Percentiles rank a stretch among this genome's conserved stretches.
These are phyloP conservation scores for Oxytropis ochrocephala DNA, from an alignment of 306 rosid genomes.

Conservation along the genomic window DNA sequence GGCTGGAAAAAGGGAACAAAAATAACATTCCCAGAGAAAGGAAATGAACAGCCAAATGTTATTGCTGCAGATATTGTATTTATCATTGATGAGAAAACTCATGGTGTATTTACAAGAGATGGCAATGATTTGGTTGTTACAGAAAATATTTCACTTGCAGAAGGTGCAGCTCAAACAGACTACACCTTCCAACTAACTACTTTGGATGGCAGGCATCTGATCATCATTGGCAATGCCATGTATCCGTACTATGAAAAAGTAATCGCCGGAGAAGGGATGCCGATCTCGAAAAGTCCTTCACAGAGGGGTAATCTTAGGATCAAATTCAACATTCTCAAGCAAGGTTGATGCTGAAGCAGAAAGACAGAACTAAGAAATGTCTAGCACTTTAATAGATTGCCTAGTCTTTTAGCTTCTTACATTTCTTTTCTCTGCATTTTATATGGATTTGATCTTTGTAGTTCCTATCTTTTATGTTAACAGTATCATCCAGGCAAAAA, in stretches of 20 bases:
- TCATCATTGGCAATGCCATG: constrained; percentile 47
- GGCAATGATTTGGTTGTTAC: constrained; percentile 72
- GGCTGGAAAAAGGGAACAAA: constrained; percentile 99
- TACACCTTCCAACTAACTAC: constrained; percentile 54
- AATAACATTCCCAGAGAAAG: constrained; percentile 83
- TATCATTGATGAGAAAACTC: constrained; percentile 80
- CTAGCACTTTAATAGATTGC: constrained; percentile 22
- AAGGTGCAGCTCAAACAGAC: constrained; percentile 62
- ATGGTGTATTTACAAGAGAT: constrained; percentile 67
- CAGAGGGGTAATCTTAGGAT: constrained; percentile 67
- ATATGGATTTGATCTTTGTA: constrained; percentile 20
- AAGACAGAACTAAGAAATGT: constrained; percentile 46
- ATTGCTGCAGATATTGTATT: constrained; percentile 75
- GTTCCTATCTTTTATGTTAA: not conserved
- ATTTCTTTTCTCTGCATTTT: not conserved
- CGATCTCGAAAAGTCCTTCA: constrained; percentile 73
- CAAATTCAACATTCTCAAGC: constrained; percentile 56
- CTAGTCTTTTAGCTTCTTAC: not conserved
- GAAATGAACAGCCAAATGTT: constrained; percentile 62
- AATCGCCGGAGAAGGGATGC: constrained; percentile 77
- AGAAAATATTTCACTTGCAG: constrained; percentile 45
- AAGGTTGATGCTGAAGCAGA: constrained; percentile 45
- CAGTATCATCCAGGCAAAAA: not conserved
- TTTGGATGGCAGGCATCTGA: constrained; percentile 66
- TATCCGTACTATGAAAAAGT: constrained; percentile 68